Base-by-base conservation (phyloP, 164 flowering plant genomes). In the Chloranthus sessilifolius region DNA sequence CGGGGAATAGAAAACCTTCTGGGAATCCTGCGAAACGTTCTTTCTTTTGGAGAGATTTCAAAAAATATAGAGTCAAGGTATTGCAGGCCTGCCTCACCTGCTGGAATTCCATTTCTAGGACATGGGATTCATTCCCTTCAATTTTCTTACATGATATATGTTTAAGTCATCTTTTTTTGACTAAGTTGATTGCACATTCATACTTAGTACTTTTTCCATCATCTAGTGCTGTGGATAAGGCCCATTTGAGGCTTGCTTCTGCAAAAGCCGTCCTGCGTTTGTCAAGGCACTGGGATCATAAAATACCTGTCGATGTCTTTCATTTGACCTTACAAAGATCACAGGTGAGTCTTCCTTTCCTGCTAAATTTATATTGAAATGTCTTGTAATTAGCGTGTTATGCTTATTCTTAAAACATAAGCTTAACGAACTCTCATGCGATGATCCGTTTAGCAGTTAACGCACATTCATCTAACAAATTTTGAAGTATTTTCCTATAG, bases 241-340 rank as follows among this genome's bases (percentile, higher is more conserved):
- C 86, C 47, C 95, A 92, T 68, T 59, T 92, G 67, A 79, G 66
- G 70, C 87, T 92, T 65, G 86, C 91, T 68, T 66, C 95, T 45
- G 97, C 97, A 39, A 92, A 88, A 69, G 83, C 95, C 22, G 50
- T 92, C 59, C 79, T 88, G 53, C 97, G 95, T 15, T 54, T 92
- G 50, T 76, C 95, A 31, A 89, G 64, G 67, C 61, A 61, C 60
- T 92, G 99, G 99, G 97, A 92, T 61, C 77, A 92, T 38, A 89
- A 75, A 68, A 88, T 92, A 56, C 88, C 97, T 5, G 47, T 77
- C 54, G 88, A 84, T 59, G 51, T 88, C 44, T 89, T 88, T 62
- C 79, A 86, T 59, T 73, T 92, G 47, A 76, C 88, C 28, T 50
- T 89, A 47, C 80, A 67, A 64, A 72, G 68, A 27, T 62, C 89